Conservation (phyloP, 805 yeast species). For the Candida pini region DNA sequence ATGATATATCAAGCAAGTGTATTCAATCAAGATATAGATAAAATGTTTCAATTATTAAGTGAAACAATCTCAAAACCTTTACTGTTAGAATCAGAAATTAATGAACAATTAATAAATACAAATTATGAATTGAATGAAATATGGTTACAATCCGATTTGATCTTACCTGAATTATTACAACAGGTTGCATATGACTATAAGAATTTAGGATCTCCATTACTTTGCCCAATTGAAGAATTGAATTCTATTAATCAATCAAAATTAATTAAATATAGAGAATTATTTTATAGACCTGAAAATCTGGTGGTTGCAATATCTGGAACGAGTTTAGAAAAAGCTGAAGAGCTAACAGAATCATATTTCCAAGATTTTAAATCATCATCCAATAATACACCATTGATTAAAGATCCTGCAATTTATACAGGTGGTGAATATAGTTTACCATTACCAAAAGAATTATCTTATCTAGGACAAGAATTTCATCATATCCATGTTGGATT, state of each 20-base stretch:
- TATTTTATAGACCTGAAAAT: constrained; percentile 72
- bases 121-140: constrained; percentile 80
- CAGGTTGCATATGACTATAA: constrained; percentile 67
- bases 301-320: constrained; percentile 87
- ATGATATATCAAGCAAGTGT: constrained; percentile 93
- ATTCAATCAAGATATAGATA: constrained; percentile 76
- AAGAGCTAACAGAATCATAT: constrained; percentile 53
- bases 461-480: constrained; percentile 65
- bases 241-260: constrained; percentile 46
- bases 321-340: constrained; percentile 63
- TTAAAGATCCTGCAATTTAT: constrained; percentile 40
- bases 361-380: constrained; percentile 55
- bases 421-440: constrained; percentile 55
- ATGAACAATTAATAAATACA: constrained; percentile 67
- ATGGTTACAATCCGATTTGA: constrained; percentile 74
- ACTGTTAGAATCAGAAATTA: constrained; percentile 62
- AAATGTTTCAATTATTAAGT: constrained; percentile 69
- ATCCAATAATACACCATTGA: constrained; percentile 17
- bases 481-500: constrained; percentile 83
- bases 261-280: constrained; percentile 51
- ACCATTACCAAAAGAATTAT: constrained; percentile 50
- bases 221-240: constrained; percentile 71
- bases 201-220: constrained; percentile 80
- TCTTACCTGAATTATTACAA: constrained; percentile 87
- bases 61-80: constrained; percentile 75